A percentile compares a stretch with the other conserved stretches of the same genome.
Evolutionary conservation across 805 yeast genomes (phyloP).

Genomic region (Zygosaccharomyces bailii): DNA sequence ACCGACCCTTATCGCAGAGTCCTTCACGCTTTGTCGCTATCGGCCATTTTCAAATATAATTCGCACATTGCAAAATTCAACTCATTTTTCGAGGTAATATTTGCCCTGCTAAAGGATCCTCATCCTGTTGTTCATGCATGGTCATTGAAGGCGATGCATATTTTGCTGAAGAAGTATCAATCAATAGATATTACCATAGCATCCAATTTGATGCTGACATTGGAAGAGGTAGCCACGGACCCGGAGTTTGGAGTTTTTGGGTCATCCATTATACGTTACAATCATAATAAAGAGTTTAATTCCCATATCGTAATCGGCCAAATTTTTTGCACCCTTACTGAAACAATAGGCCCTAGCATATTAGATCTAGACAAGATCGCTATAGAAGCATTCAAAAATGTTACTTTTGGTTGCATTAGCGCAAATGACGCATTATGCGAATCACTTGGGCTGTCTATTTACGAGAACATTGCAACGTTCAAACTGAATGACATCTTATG

Average conservation of each 20-base stretch:
- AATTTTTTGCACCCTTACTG: conserved; percentile 44
- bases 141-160: conserved; percentile 57
- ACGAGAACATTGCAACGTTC: conserved; percentile 30
- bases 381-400: conserved; percentile 37
- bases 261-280: conserved; percentile 44
- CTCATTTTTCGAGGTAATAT: conserved; percentile 52
- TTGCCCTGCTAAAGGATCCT: conserved; percentile 68
- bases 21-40: conserved; percentile 49
- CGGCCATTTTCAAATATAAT: conserved; percentile 44
- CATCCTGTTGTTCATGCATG: conserved; percentile 81
- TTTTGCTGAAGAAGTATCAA: conserved; percentile 54
- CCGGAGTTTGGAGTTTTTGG: conserved; percentile 52
- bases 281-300: conserved; percentile 46
- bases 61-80: conserved; percentile 39
- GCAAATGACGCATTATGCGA: conserved; percentile 37
- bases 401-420: conserved; percentile 36
- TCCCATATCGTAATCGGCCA: conserved; percentile 45
- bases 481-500: conserved; percentile 27
- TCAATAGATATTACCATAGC: conserved; percentile 45
- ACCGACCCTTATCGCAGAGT: conserved; percentile 64
- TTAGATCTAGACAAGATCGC: conserved; percentile 31
- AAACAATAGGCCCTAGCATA: conserved; percentile 57
- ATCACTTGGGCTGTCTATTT: conserved; percentile 20
- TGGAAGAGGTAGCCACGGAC: conserved; percentile 40
- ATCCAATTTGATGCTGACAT: conserved; percentile 40